A percentile compares a stretch with the other conserved stretches of the same genome.
Conservation (phyloP, 202 grass and related monocot genomes). For the Digitaria exilis region DNA sequence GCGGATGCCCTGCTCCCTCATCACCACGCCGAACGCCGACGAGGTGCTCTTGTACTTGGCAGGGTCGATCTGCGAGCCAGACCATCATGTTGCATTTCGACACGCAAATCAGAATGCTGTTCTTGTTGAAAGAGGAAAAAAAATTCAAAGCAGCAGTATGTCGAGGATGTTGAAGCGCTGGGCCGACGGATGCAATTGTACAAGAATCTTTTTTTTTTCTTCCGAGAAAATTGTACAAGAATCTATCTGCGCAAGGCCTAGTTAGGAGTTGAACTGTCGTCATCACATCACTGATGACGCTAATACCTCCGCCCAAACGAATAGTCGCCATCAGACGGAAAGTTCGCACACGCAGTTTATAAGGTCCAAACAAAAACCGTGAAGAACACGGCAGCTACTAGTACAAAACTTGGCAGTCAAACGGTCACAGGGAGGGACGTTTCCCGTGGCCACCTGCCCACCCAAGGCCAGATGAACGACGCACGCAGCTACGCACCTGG, state of each 20-base stretch:
- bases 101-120: background rate
- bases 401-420: background rate
- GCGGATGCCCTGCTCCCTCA: constrained; percentile 79
- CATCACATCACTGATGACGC: constrained; percentile 8
- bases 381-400: too few species aligned
- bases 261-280: too few species aligned
- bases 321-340: background rate
- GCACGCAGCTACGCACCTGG: constrained; percentile 51
- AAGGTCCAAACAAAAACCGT: too few species aligned
- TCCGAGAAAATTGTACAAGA: too few species aligned
- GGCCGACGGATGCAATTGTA: too few species aligned
- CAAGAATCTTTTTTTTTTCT: too few species aligned
- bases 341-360: too few species aligned
- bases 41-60: constrained; percentile 82
- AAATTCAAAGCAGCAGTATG: background rate
- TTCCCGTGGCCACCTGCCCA: too few species aligned
- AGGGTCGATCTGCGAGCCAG: constrained; percentile 73
- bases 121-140: background rate
- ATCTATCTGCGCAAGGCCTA: too few species aligned
- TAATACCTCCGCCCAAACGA: background rate
- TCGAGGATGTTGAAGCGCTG: too few species aligned
- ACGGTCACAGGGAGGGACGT: background rate
- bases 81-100: background rate
- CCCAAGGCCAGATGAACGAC: background rate
- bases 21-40: constrained; percentile 77